These are phyloP conservation scores for Jacaranda mimosifolia DNA, from an alignment of 257 asterid genomes.

Conservation along the genomic window DNA sequence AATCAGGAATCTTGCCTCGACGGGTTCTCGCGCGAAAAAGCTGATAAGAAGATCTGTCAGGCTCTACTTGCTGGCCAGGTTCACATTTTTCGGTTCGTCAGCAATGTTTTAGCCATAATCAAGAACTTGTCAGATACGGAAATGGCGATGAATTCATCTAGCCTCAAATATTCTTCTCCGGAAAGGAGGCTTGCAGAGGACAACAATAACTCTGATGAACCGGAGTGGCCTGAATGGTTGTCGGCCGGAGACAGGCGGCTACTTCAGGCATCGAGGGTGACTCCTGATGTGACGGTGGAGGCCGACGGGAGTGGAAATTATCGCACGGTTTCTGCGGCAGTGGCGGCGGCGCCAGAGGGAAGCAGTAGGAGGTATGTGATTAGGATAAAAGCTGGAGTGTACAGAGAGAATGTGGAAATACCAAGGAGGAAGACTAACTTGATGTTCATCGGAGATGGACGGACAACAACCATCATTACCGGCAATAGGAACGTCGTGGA, in stretches of 20 bases:
- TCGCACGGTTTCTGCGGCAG: conserved; percentile 55
- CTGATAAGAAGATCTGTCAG: conserved; percentile 55
- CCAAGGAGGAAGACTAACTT: conserved; percentile 55
- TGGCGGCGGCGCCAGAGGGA: conserved; percentile 62
- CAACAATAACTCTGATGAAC: neutral
- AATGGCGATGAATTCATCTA: conserved; percentile 11
- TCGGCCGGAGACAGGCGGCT: conserved; percentile 62
- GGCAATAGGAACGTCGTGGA: conserved; percentile 56
- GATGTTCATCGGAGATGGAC: conserved; percentile 72
- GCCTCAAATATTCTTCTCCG: neutral
- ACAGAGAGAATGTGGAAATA: conserved; percentile 61
- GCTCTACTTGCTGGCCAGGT: conserved; percentile 49
- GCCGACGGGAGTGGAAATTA: conserved; percentile 69
- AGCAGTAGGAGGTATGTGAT: conserved; percentile 62
- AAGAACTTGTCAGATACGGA: conserved; percentile 55
- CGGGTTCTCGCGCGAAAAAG: conserved; percentile 67
- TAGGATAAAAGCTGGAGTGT: conserved; percentile 62
- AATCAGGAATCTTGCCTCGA: conserved; percentile 75
- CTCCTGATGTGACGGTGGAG: conserved; percentile 64
- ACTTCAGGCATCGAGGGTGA: conserved; percentile 63
- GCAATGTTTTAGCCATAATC: conserved; percentile 68
- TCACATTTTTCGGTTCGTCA: conserved; percentile 63
- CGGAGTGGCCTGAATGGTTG: conserved; percentile 69
- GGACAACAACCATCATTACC: conserved; percentile 59
- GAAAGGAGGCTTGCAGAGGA: conserved; percentile 57